Conservation (phyloP, 2,329 filamentous ascomycete genomes). For the Sporothrix humicola region DNA sequence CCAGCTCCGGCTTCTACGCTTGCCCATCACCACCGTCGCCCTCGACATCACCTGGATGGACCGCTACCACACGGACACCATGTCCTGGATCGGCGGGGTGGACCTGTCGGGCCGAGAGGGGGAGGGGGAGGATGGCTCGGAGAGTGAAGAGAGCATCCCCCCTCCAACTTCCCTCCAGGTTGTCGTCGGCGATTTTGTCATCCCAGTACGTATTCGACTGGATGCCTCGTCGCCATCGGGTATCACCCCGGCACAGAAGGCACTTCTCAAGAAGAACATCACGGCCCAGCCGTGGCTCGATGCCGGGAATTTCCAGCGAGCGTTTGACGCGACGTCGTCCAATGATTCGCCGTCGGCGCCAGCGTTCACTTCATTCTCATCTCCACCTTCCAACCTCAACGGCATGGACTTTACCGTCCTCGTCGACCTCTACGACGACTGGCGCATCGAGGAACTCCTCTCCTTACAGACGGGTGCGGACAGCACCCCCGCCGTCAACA, state of each 20-base stretch:
- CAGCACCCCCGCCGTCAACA: constrained; percentile 30
- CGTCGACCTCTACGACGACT: constrained; percentile 37
- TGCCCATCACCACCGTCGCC: constrained; percentile 33
- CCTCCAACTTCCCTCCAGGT: constrained; percentile 26
- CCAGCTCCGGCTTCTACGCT: constrained; percentile 25
- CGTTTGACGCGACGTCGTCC: background rate
- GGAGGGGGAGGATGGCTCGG: background rate
- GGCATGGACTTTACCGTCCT: constrained; percentile 36
- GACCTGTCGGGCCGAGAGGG: constrained; percentile 4
- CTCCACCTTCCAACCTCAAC: constrained; percentile 10
- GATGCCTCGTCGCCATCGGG: background rate
- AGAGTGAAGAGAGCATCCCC: background rate
- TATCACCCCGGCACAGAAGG: constrained; percentile 6
- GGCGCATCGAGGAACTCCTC: constrained; percentile 38
- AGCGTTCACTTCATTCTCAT: background rate
- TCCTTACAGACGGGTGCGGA: constrained; percentile 23
- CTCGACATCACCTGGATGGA: constrained; percentile 37
- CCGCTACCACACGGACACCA: constrained; percentile 34
- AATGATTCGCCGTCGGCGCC: background rate
- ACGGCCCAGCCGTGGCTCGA: constrained; percentile 16
- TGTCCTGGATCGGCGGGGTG: constrained; percentile 35
- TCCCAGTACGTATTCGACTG: constrained; percentile 30
- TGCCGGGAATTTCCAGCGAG: background rate
- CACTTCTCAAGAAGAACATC: constrained; percentile 7
- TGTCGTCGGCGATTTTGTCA: constrained; percentile 36